Conservation (phyloP, 202 grass and related monocot species). For the Digitaria exilis region DNA sequence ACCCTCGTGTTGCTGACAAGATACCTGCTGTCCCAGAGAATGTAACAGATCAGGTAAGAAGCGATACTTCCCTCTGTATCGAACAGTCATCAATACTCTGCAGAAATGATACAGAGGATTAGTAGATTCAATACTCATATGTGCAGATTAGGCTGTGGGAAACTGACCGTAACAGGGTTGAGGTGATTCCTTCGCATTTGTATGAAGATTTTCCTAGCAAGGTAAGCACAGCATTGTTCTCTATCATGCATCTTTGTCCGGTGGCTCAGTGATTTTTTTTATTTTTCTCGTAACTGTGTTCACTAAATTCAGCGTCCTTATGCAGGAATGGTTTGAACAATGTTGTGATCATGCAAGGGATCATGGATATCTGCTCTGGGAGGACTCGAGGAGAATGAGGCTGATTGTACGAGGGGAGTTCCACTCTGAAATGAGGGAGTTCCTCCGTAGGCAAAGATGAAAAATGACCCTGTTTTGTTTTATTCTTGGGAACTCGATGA, state of each 20-base stretch:
- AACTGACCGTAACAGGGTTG: slow-evolving; percentile 76
- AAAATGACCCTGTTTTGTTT: neutral
- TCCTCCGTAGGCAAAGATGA: slow-evolving; percentile 68
- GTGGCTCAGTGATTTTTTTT: no score
- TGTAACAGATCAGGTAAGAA: slow-evolving; percentile 79
- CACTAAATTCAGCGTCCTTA: neutral
- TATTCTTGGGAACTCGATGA: neutral
- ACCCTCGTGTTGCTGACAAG: slow-evolving; percentile 86
- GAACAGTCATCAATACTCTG: neutral
- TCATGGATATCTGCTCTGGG: slow-evolving; percentile 68
- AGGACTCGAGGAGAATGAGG: slow-evolving; percentile 73
- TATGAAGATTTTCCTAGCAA: slow-evolving; percentile 95
- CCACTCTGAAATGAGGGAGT: slow-evolving; percentile 83
- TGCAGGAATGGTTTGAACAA: slow-evolving; percentile 87
- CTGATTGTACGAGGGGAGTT: slow-evolving; percentile 68
- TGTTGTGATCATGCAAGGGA: slow-evolving; percentile 82
- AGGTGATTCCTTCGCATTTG: slow-evolving; percentile 59
- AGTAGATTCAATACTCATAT: neutral
- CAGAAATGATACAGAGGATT: neutral
- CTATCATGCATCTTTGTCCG: neutral
- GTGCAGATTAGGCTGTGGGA: slow-evolving; percentile 95
- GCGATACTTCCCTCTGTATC: neutral
- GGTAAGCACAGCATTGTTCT: slow-evolving; percentile 38
- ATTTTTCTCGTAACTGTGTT: neutral
- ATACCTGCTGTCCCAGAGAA: slow-evolving; percentile 80